Evolutionary conservation across 2,329 filamentous ascomycete species (phyloP), one percentile per base, ranked within the genome.

Genomic region (Rhynchosporium secalis): DNA sequence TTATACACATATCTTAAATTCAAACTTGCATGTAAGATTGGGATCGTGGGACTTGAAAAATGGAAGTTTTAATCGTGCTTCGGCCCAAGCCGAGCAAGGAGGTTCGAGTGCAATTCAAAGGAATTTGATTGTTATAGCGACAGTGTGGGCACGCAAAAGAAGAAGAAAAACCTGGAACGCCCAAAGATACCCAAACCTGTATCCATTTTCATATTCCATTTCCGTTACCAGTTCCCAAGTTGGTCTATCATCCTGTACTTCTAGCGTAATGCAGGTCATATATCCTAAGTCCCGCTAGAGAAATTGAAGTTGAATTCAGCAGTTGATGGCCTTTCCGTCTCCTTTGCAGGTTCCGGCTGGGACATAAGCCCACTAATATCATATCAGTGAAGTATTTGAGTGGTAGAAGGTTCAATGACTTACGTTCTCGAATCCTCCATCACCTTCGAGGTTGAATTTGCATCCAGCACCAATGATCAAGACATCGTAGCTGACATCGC

Each of bases 401-500:
- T 26, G 1, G 2, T 15, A 29, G 3, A 1, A 13, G 7, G 5
- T 4, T 15, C 9, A 8, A 28, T 3, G 20, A 29, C 54, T 56
- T 33, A 47, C 40, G 41, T 56, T 56, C n/a, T 45, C 40, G 26
- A 47, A 56, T 46, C 54, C 54, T 10, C 54, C 43, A n/a, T 56
- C 43, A 20, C 65, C 65, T 4, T 64, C 29, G 3, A 65, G 57
- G 12, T 41, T 64, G 54, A 67, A 65, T 2, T 33, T 62, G 38
- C 55, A 57, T n/a, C 61, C 65, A 7, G 56, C 29, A 3, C 60
- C 59, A 33, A 67, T 59, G 51, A 67, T 51, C 5, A 67, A 40
- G 6, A 67, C 59, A 55, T 67, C 65, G 26, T 36, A 66, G 43
- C 64, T 62, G 20, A 65, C 65, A 46, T 67, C 64, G 1, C 47